Percentiles rank a stretch among this genome's conserved stretches.
Evolutionary conservation across 352 stramenopile species (phyloP).

Genomic region (Phytophthora kernoviae): DNA sequence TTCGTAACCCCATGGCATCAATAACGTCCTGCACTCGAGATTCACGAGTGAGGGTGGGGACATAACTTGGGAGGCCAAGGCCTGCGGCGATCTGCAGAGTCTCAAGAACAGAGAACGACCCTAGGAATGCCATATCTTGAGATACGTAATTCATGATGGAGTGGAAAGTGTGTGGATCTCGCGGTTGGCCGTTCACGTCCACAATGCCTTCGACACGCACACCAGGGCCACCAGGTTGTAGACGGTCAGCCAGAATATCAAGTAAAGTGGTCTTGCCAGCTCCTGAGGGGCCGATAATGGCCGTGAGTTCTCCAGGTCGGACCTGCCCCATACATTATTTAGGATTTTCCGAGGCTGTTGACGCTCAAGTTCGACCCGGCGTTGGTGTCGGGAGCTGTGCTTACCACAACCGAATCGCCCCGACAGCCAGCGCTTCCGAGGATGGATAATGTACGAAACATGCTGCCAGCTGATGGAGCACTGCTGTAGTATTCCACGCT

Average conservation of each 20-base stretch:
- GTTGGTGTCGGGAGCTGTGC: neutral
- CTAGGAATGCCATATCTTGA: constrained; percentile 64
- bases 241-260: constrained; percentile 63
- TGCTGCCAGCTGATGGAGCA: constrained; percentile 68
- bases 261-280: constrained; percentile 70
- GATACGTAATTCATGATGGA: constrained; percentile 68
- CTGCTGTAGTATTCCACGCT: constrained; percentile 26
- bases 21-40: constrained; percentile 70
- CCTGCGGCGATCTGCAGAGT: constrained; percentile 65
- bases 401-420: constrained; percentile 1
- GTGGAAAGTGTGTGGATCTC: constrained; percentile 43
- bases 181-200: constrained; percentile 52
- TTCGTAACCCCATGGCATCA: constrained; percentile 68
- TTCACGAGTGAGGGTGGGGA: constrained; percentile 43
- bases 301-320: constrained; percentile 61
- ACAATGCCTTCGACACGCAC: constrained; percentile 54
- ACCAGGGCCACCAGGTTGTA: constrained; percentile 12
- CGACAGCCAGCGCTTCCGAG: constrained; percentile 28
- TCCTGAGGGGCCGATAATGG: constrained; percentile 69
- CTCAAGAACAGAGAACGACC: constrained; percentile 71
- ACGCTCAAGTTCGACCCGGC: neutral
- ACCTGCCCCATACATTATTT: constrained; percentile 60
- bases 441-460: constrained; percentile 51
- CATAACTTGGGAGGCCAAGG: constrained; percentile 50
- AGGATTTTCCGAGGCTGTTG: constrained; percentile 44